These are phyloP conservation scores for Sugiyamaella sp. DNA, from an alignment of 1,139 yeast genomes.

Conservation along the genomic window DNA sequence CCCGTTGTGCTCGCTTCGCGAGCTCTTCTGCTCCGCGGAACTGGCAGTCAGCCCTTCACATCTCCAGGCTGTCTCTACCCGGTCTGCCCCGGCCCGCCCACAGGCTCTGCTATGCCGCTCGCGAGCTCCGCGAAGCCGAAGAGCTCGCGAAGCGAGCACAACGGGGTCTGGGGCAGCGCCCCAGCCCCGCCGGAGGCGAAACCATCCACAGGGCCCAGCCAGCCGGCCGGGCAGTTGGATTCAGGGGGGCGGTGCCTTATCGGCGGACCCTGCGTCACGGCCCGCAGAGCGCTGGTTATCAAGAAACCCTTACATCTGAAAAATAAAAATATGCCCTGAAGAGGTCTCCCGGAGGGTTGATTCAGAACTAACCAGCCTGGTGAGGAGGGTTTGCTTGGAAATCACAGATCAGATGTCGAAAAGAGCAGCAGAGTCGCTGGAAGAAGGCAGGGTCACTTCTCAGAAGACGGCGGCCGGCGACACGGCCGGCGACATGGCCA, in stretches of 20 bases:
- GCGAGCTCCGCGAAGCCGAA: background rate
- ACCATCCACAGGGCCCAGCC: too few relatives aligned
- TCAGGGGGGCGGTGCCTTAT: too few relatives aligned
- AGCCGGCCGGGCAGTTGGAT: too few relatives aligned
- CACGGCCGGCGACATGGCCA: slow-evolving; percentile 35
- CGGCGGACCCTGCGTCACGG: slow-evolving; percentile 11
- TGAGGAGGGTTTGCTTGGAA: too few relatives aligned
- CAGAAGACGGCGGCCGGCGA: slow-evolving; percentile 38
- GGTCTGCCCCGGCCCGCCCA: too few relatives aligned
- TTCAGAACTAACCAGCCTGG: too few relatives aligned
- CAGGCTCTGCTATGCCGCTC: background rate
- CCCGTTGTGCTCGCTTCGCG: too few relatives aligned
- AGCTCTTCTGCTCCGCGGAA: too few relatives aligned
- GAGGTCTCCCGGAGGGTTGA: too few relatives aligned
- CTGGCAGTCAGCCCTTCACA: too few relatives aligned
- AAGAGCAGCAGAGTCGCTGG: slow-evolving; percentile 32
- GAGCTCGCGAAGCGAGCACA: background rate
- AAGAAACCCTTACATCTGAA: slow-evolving; percentile 11
- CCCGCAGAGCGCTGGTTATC: slow-evolving; percentile 9
- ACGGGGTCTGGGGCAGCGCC: background rate
- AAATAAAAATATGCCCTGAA: slow-evolving; percentile 3
- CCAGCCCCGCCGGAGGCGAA: background rate
- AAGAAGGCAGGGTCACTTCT: slow-evolving; percentile 32
- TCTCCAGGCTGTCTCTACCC: too few relatives aligned
- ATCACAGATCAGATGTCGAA: slow-evolving; percentile 37